A percentile compares a stretch with the other conserved stretches of the same genome.
phyloP scores from a whole-genome alignment of 352 stramenopile species.

The Globisporangium solare region DNA sequence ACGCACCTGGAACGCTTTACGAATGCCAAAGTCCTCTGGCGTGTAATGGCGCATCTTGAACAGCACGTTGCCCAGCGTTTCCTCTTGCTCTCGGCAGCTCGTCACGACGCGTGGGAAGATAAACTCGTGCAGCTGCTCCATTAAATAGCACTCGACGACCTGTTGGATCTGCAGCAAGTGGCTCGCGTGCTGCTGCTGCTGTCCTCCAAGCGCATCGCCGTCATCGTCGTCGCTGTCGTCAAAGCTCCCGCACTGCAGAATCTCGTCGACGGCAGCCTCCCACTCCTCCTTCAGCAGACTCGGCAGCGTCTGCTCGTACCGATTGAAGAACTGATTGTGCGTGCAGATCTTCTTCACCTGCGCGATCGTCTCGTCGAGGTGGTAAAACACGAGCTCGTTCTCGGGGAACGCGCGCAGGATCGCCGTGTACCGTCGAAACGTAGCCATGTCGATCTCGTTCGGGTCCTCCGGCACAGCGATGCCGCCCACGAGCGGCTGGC shows the following conservation, averaged over 20 bases:
- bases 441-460: constrained; percentile 69
- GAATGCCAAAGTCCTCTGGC: constrained; percentile 62
- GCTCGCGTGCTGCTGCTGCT: constrained; percentile 6
- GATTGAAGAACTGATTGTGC: constrained; percentile 37
- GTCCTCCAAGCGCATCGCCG: no score
- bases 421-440: constrained; percentile 69
- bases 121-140: constrained; percentile 57
- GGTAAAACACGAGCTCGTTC: constrained; percentile 68
- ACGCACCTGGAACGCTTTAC: constrained; percentile 55
- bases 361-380: constrained; percentile 56
- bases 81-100: constrained; percentile 45
- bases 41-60: constrained; percentile 55
- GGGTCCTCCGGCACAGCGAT: constrained; percentile 63
- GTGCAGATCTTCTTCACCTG: constrained; percentile 57
- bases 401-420: constrained; percentile 71
- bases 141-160: constrained; percentile 78
- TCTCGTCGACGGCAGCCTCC: constrained; percentile 48
- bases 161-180: constrained; percentile 72
- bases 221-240: constrained; percentile 23
- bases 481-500: constrained; percentile 58
- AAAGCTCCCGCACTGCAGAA: constrained; percentile 43
- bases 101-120: constrained; percentile 47
- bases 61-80: constrained; percentile 35
- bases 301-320: constrained; percentile 42
- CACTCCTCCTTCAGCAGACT: constrained; percentile 48